A percentile compares a stretch with the other conserved stretches of the same genome.
Conservation (phyloP, 306 rosid species). For the Aeschynomene evenia region DNA sequence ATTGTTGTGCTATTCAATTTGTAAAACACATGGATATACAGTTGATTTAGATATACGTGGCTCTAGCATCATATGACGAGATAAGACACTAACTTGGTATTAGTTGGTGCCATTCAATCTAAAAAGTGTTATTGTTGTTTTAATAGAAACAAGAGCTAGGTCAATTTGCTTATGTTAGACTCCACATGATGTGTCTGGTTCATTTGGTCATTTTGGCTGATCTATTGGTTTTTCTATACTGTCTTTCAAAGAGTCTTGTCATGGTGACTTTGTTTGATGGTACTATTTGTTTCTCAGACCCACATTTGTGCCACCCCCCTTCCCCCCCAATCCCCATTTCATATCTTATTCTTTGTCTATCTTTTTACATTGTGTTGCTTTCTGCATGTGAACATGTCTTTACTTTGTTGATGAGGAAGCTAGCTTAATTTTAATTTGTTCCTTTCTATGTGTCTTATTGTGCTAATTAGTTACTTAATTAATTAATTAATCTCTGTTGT, state of each 20-base stretch:
- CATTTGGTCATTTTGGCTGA: slow-evolving; percentile 26
- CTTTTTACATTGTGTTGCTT: not conserved
- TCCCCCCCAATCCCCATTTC: not conserved
- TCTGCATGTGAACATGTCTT: not conserved
- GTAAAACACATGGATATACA: not conserved
- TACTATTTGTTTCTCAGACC: slow-evolving; percentile 2
- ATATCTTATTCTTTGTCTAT: not conserved
- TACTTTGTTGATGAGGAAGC: not conserved
- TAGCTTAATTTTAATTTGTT: not conserved
- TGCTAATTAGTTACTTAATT: no score
- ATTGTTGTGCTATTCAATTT: slow-evolving; percentile 1
- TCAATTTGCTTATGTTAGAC: slow-evolving; percentile 15
- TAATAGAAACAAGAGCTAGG: slow-evolving; percentile 8
- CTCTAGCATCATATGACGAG: slow-evolving; percentile 22
- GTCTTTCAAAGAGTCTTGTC: not conserved
- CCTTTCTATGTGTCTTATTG: slow-evolving; percentile 24
- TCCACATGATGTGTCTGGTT: slow-evolving; percentile 30
- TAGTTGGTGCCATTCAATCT: not conserved
- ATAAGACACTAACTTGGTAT: not conserved
- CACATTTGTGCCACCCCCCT: not conserved
- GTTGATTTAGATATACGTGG: not conserved
- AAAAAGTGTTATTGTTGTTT: slow-evolving; percentile 19
- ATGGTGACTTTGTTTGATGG: slow-evolving; percentile 11
- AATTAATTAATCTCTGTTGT: no score
- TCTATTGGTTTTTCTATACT: slow-evolving; percentile 3